Evolutionary conservation across 2,329 filamentous ascomycete species (phyloP), one percentile per base, ranked within the genome.

Genomic region (Cordyceps cicadae): DNA sequence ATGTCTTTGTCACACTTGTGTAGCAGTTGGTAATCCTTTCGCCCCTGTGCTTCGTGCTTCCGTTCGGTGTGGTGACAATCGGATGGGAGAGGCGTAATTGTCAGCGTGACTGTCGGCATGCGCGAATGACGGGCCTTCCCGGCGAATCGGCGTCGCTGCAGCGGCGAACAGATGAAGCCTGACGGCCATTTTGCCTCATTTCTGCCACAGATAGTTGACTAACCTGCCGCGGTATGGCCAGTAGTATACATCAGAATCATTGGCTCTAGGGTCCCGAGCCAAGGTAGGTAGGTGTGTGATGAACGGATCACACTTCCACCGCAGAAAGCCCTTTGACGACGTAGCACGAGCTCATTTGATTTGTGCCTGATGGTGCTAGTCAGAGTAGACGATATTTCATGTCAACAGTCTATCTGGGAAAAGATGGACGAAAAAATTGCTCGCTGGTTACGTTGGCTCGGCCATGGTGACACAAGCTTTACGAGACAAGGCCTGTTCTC

Each of bases 51-150:
- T 24, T 24, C 24, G 19, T 41, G 34, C 48, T n/a, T 21, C 39
- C 15, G n/a, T 46, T 7, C 48, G 26, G 19, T 41, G 37, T 34
- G 53, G 37, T 46, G 53, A 55, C 43, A 34, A 46, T 55, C 2
- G 4, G 12, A 55, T 46, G 46, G 15, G 11, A 17, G 15, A 19
- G 24, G 41, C n/a, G 41, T 46, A 41, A 26, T 26, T 34, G 41
- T 34, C 15, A 41, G 53, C 53, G 53, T 55, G 53, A 55, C 53
- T 37, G 43, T 26, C 26, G 53, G 24, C 34, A 55, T 55, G 43
- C 41, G 53, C 41, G 24, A 48, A 55, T 55, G 53, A 48, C 41
- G 53, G 53, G 24, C 53, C 53, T 55, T 55, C 9, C 53, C 53
- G 41, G 21, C 14, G 15, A 39, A 32, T 53, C 32, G 50, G 50